These are phyloP conservation scores for Malus sylvestris DNA, from an alignment of 306 rosid species.

Conservation along the genomic window DNA sequence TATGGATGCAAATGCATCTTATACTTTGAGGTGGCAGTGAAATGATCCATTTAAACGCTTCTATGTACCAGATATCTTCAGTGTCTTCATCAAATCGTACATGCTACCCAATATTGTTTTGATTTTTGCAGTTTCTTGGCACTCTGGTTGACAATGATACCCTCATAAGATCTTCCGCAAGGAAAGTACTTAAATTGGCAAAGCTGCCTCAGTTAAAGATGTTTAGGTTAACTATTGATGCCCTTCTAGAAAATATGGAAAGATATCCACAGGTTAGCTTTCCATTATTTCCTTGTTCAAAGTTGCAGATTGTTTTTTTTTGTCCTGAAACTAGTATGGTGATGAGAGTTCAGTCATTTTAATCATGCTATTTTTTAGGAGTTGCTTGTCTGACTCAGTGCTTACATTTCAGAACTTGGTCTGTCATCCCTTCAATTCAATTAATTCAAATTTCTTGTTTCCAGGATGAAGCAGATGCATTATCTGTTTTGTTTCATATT, in stretches of 20 bases:
- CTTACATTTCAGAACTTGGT: not conserved
- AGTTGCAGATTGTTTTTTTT: not conserved
- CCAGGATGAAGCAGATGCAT: constrained; percentile 79
- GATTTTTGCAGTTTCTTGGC: constrained; percentile 67
- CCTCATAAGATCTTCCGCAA: constrained; percentile 45
- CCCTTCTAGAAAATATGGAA: constrained; percentile 54
- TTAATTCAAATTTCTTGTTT: constrained; percentile 17
- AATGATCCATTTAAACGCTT: not conserved
- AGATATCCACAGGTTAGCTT: constrained; percentile 53
- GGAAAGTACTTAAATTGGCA: constrained; percentile 54
- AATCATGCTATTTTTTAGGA: not conserved
- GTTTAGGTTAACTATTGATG: constrained; percentile 50
- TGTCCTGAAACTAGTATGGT: not conserved
- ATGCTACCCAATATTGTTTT: not conserved
- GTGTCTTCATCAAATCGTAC: not conserved
- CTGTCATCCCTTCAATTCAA: not conserved
- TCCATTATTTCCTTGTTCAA: not conserved
- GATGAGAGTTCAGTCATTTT: not conserved
- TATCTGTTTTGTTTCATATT: constrained; percentile 60
- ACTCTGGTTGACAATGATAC: constrained; percentile 41
- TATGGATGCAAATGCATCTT: not conserved
- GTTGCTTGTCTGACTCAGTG: not conserved
- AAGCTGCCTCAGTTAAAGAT: constrained; percentile 44
- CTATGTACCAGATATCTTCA: not conserved
- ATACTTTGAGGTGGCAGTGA: not conserved